Base-by-base conservation (phyloP, 2,329 filamentous ascomycete genomes). In the Dactylellina leptospora region DNA sequence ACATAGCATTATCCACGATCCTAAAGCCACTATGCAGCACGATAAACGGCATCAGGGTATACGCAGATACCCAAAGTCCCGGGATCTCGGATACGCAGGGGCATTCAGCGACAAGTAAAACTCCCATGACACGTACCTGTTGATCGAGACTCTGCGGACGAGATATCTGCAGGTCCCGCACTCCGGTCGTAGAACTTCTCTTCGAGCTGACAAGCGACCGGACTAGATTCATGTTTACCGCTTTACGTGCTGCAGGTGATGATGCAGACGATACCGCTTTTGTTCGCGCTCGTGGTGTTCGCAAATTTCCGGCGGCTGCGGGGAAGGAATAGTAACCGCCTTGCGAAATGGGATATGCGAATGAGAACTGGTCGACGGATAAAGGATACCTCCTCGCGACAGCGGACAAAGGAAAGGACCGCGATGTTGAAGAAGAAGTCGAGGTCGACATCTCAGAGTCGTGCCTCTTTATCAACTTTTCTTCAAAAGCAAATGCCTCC, bases 151-250 rank as follows among this genome's bases (percentile, higher is more conserved):
- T 59, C 25, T 59, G 66, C 8, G 66, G 66, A 38, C 50, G 66
- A 36, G 66, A 71, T 63, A 71, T 71, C 25, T 63, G 66, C 45
- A 71, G 27, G 53, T 71, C 66, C 45, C 66, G 45, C 13, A 59
- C 51, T n/a, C 58, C 36, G 20, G 42, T 40, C 25, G 47, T 53
- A 11, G 58, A 63, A 25, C 51, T 27, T 48, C 58, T 71, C 66
- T 71, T 71, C 23, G 66, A 71, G 28, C 44, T 71, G 30, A 71
- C 66, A 36, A 71, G 58, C 58, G 66, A 71, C 66, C 66, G 66
- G 23, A 71, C 66, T 53, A 71, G 51, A 63, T 71, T 71, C 66
- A 71, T 71, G 28, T 56, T 59, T 30, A 45, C 47, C 22, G 27
- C 58, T 42, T 51, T 63, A 38, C 51, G 22, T 45, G 28, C 36